Percentiles rank a stretch among this genome's conserved stretches.
These are phyloP conservation scores for Emericellopsis terricola DNA, from an alignment of 495 filamentous ascomycete species.

Conservation along the genomic window DNA sequence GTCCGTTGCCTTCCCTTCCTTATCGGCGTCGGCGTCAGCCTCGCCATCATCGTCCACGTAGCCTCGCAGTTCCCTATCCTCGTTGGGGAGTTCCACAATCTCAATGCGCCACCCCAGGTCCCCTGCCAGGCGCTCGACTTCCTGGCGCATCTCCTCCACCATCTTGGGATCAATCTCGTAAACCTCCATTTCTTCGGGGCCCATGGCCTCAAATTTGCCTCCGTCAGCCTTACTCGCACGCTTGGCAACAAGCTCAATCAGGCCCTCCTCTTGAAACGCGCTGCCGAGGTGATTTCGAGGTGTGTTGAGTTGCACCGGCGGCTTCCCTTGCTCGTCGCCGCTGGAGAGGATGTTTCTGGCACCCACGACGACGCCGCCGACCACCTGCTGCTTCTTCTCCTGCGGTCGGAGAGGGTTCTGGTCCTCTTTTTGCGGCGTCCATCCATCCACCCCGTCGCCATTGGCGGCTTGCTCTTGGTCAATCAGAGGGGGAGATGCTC, in stretches of 20 bases:
- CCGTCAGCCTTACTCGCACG: slow-evolving; percentile 31
- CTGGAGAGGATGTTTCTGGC: slow-evolving; percentile 28
- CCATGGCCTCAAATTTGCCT: slow-evolving; percentile 32
- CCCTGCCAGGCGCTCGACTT: slow-evolving; percentile 30
- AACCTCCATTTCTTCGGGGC: slow-evolving; percentile 45
- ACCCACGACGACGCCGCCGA: slow-evolving; percentile 34
- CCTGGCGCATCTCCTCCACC: slow-evolving; percentile 43
- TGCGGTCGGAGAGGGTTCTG: not conserved
- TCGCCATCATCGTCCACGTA: slow-evolving; percentile 16
- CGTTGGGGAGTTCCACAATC: slow-evolving; percentile 27
- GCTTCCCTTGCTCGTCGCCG: slow-evolving; percentile 22
- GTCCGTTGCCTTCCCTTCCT: not conserved
- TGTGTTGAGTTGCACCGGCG: slow-evolving; percentile 15
- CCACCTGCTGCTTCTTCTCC: slow-evolving; percentile 14
- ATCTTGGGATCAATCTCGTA: slow-evolving; percentile 49
- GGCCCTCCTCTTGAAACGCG: slow-evolving; percentile 3
- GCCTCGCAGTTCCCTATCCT: slow-evolving; percentile 15
- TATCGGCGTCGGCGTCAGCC: slow-evolving; percentile 12
- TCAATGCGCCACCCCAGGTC: slow-evolving; percentile 38
- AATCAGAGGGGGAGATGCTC: not conserved
- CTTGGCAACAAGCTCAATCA: slow-evolving; percentile 17
- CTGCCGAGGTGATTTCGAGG: slow-evolving; percentile 15
- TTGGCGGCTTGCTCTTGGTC: slow-evolving; percentile 13
- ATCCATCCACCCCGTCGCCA: slow-evolving; percentile 13
- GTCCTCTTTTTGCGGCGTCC: slow-evolving; percentile 6